A percentile compares a stretch with the other conserved stretches of the same genome.
Conservation (phyloP, 2,329 filamentous ascomycete species). For the Aspergillus uvarum region DNA sequence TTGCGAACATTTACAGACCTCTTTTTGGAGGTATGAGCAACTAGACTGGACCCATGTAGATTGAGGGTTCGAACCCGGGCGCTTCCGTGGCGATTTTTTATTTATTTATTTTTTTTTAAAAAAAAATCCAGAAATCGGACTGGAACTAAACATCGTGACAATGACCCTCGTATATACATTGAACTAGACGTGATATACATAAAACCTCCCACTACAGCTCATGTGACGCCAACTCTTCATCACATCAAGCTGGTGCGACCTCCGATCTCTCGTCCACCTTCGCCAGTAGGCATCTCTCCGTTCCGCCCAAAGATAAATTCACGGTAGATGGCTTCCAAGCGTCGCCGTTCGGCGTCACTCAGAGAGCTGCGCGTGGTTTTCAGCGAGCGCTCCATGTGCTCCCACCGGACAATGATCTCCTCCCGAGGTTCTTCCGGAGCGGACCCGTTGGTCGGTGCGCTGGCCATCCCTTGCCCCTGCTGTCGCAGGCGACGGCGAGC, state of each 20-base stretch:
- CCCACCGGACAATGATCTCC: conserved; percentile 81
- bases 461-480: conserved; percentile 40
- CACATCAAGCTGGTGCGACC: conserved; percentile 92
- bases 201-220: neutral
- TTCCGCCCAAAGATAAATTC: conserved; percentile 93
- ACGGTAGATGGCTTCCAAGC: conserved; percentile 77
- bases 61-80: too few species aligned
- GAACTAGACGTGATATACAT: conserved; percentile 17
- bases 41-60: neutral
- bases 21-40: too few species aligned
- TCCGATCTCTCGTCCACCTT: conserved; percentile 88
- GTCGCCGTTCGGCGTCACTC: conserved; percentile 69
- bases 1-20: conserved; percentile 33
- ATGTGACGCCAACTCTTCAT: neutral
- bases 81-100: neutral
- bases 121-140: too few species aligned
- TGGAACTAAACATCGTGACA: too few species aligned
- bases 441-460: conserved; percentile 22
- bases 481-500: conserved; percentile 64
- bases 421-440: conserved; percentile 42
- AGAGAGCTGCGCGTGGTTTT: conserved; percentile 79
- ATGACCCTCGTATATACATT: conserved; percentile 1
- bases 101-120: too few species aligned
- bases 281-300: conserved; percentile 91
- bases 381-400: conserved; percentile 76